These are phyloP conservation scores for Aspergillus fructus DNA, from an alignment of 2,329 filamentous ascomycete species.

Conservation along the genomic window DNA sequence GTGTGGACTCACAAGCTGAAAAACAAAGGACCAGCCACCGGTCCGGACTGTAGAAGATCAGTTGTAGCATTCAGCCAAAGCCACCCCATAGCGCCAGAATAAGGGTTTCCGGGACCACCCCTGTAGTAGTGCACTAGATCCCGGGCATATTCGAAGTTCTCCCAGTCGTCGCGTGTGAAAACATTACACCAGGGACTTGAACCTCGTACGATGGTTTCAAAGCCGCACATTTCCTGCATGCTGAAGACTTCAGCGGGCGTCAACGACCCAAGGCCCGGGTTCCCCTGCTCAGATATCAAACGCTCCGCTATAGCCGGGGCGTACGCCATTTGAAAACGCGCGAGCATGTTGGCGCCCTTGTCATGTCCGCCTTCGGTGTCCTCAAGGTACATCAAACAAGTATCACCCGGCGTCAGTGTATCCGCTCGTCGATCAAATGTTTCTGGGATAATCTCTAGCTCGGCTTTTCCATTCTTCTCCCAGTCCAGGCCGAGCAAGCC, in stretches of 20 bases:
- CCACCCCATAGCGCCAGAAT: slow-evolving; percentile 56
- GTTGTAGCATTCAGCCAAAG: slow-evolving; percentile 59
- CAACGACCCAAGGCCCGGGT: slow-evolving; percentile 41
- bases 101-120: slow-evolving; percentile 57
- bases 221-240: slow-evolving; percentile 64
- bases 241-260: slow-evolving; percentile 52
- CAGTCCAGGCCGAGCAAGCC: slow-evolving; percentile 57
- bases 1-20: slow-evolving; percentile 54
- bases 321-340: slow-evolving; percentile 49
- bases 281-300: slow-evolving; percentile 30
- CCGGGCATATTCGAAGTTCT: slow-evolving; percentile 58
- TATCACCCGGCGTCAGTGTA: slow-evolving; percentile 57
- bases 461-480: slow-evolving; percentile 34
- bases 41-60: slow-evolving; percentile 47
- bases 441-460: slow-evolving; percentile 56
- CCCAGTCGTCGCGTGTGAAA: slow-evolving; percentile 55
- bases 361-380: slow-evolving; percentile 48
- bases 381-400: slow-evolving; percentile 39
- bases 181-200: slow-evolving; percentile 57
- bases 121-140: slow-evolving; percentile 61
- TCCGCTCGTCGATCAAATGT: slow-evolving; percentile 50
- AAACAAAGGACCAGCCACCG: slow-evolving; percentile 50
- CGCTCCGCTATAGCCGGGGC: slow-evolving; percentile 47
- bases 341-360: slow-evolving; percentile 50
- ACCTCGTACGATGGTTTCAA: slow-evolving; percentile 56